Evolutionary conservation across 2,329 filamentous ascomycete genomes (phyloP).

Genomic region (Trichoderma guizhouense): DNA sequence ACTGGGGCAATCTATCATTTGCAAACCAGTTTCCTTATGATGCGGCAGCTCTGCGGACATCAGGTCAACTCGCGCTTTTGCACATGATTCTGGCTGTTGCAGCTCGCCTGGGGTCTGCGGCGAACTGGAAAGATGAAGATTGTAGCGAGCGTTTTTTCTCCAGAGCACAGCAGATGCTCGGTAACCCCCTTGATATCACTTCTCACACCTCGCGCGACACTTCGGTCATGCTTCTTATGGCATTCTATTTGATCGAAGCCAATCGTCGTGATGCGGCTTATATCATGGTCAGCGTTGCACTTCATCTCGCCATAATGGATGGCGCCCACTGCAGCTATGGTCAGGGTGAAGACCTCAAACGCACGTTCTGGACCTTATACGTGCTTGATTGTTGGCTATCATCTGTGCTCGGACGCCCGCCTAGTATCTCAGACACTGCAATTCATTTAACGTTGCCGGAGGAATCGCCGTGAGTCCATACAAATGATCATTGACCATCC

Average conservation of each 20-base stretch:
- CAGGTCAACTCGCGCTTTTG: not conserved
- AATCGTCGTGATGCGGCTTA: not conserved
- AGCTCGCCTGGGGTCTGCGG: not conserved
- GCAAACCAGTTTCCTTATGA: not conserved
- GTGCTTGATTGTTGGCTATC: not conserved
- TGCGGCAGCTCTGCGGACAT: not conserved
- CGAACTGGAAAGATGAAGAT: not conserved
- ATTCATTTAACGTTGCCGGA: not conserved
- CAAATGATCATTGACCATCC: not conserved
- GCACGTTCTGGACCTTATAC: not conserved
- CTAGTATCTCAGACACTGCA: not conserved
- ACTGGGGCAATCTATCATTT: not conserved
- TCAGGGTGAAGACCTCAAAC: not conserved
- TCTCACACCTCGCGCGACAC: not conserved
- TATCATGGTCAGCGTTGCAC: not conserved
- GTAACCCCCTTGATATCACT: not conserved
- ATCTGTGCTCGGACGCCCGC: not conserved
- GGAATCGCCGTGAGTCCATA: not conserved
- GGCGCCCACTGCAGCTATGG: not conserved
- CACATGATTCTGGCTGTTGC: not conserved
- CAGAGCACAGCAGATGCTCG: not conserved
- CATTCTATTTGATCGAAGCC: not conserved
- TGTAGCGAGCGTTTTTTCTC: not conserved
- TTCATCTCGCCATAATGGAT: not conserved
- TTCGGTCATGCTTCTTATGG: not conserved